Evolutionary conservation across 2,329 filamentous ascomycete species (phyloP).

Genomic region (Clonostachys rosea): DNA sequence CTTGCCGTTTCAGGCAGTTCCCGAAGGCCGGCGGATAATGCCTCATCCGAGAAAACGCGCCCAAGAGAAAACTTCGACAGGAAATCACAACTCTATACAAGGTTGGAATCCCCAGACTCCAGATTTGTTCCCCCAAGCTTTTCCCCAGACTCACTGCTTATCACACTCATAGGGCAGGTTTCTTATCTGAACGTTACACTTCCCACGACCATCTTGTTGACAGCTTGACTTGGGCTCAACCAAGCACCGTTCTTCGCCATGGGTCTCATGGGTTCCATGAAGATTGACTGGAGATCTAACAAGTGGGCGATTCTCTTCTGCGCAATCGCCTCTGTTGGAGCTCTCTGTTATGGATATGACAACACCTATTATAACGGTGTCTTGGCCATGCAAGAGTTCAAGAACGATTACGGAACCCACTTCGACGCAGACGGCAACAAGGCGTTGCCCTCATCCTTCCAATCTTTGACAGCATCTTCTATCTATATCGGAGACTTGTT

Average conservation of each 20-base stretch:
- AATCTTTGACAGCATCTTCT: constrained; percentile 25
- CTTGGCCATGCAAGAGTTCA: constrained; percentile 18
- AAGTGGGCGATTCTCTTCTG: constrained; percentile 20
- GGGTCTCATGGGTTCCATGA: constrained; percentile 3
- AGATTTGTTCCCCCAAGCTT: constrained; percentile 3
- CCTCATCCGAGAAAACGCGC: background rate
- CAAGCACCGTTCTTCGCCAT: constrained; percentile 1
- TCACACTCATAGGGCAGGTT: background rate
- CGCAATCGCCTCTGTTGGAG: constrained; percentile 13
- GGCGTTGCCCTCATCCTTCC: constrained; percentile 15
- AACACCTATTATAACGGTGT: constrained; percentile 17
- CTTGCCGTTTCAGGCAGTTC: background rate
- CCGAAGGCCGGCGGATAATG: background rate
- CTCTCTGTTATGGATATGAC: constrained; percentile 10
- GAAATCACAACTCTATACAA: background rate
- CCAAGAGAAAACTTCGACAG: background rate
- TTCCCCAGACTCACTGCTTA: background rate
- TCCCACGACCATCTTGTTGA: background rate
- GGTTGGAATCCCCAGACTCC: constrained; percentile 6
- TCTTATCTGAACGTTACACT: background rate
- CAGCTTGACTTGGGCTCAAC: background rate
- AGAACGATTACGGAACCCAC: constrained; percentile 14
- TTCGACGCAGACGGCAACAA: constrained; percentile 8
- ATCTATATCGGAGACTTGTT: constrained; percentile 32
- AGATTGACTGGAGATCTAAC: constrained; percentile 5